Percentiles rank a stretch among this genome's conserved stretches.
phyloP scores from a whole-genome alignment of 192 early-diverging fungal genomes.

The Coemansia umbellata region DNA sequence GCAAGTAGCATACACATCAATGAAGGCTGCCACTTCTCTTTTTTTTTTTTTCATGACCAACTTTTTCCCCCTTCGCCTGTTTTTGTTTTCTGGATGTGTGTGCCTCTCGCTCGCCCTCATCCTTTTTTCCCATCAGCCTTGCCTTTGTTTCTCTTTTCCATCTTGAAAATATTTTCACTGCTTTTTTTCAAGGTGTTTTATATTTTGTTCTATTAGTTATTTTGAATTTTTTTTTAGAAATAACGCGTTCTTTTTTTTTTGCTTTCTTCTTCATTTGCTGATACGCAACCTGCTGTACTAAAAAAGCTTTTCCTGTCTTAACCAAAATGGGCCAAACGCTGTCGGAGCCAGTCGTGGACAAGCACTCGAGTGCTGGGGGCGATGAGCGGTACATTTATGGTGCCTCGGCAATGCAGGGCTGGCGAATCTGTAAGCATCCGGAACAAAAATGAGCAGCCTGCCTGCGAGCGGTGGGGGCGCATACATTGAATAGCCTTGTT shows the following conservation, averaged over 20 bases:
- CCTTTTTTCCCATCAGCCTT: neutral
- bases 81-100: neutral
- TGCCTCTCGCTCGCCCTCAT: neutral
- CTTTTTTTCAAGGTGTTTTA: constrained; percentile 8
- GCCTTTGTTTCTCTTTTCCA: neutral
- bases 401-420: constrained; percentile 95
- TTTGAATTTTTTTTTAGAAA: neutral
- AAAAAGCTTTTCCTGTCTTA: constrained; percentile 6
- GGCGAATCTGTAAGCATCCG: constrained; percentile 66
- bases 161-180: constrained; percentile 7
- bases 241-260: neutral
- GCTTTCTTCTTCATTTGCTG: neutral
- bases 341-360: constrained; percentile 88
- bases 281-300: constrained; percentile 1
- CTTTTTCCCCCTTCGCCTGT: constrained; percentile 2
- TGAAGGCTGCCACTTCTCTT: constrained; percentile 4
- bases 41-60: constrained; percentile 4
- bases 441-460: too few species aligned
- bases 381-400: constrained; percentile 81
- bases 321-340: constrained; percentile 91
- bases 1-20: too few species aligned
- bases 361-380: constrained; percentile 68
- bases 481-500: too few species aligned
- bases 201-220: constrained; percentile 5
- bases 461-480: too few species aligned